phyloP scores from a whole-genome alignment of 176 grass and related monocot species.

The Calamus simplicifolius region DNA sequence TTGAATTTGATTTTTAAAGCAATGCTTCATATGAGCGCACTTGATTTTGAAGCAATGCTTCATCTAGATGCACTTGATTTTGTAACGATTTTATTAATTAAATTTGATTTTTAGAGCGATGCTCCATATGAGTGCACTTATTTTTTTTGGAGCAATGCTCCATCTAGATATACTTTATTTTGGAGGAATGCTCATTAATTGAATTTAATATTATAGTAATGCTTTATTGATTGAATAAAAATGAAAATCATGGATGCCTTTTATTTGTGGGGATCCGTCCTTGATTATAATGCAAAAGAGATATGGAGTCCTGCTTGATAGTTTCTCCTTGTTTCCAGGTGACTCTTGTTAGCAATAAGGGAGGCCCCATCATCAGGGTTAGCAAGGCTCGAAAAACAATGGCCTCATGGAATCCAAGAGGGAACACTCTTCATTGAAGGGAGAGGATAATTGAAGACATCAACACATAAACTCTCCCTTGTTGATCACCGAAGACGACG shows the following conservation, averaged over 20 bases:
- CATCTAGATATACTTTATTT: too few relatives aligned
- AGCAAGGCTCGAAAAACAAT: conserved; percentile 75
- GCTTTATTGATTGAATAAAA: neutral
- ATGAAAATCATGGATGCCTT: conserved; percentile 27
- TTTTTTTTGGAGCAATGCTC: too few relatives aligned
- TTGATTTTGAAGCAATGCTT: too few relatives aligned
- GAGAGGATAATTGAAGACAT: conserved; percentile 61
- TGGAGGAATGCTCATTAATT: too few relatives aligned
- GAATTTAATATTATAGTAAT: too few relatives aligned
- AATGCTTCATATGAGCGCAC: too few relatives aligned
- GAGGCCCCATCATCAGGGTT: conserved; percentile 55
- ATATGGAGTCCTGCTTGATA: conserved; percentile 59
- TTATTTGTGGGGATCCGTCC: conserved; percentile 43
- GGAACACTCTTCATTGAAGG: conserved; percentile 63
- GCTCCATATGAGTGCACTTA: too few relatives aligned
- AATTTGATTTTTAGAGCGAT: too few relatives aligned
- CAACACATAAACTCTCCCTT: conserved; percentile 62
- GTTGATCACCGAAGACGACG: conserved; percentile 70
- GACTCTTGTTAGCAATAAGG: conserved; percentile 64
- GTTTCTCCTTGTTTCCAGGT: conserved; percentile 56
- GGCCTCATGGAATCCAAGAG: conserved; percentile 68
- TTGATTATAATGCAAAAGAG: conserved; percentile 67
- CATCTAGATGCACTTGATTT: too few relatives aligned
- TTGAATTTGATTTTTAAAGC: too few relatives aligned
- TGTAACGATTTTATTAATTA: too few relatives aligned